Percentiles rank a stretch among this genome's conserved stretches.
phyloP scores from a whole-genome alignment of 2,329 filamentous ascomycete species.

The Fusarium penzigii region DNA sequence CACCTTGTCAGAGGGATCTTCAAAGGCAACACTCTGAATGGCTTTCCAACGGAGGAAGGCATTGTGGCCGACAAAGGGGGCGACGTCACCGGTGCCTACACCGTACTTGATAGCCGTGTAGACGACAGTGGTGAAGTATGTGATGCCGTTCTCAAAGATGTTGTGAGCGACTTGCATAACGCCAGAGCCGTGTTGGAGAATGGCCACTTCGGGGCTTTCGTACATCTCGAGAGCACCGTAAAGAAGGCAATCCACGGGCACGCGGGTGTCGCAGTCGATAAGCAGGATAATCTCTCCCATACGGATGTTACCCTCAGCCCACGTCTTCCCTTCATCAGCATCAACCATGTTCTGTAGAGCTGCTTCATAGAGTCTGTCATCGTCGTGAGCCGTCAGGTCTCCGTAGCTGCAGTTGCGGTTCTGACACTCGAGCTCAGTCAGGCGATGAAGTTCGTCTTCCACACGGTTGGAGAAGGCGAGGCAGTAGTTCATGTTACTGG shows the following conservation, averaged over 20 bases:
- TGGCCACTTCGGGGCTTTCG: conserved; percentile 67
- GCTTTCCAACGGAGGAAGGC: conserved; percentile 68
- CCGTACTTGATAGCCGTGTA: conserved; percentile 73
- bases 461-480: conserved; percentile 56
- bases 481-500: conserved; percentile 69
- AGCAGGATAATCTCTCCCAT: conserved; percentile 61
- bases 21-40: conserved; percentile 26
- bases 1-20: conserved; percentile 44
- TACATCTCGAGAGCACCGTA: conserved; percentile 74
- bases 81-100: conserved; percentile 70
- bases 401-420: conserved; percentile 33
- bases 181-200: conserved; percentile 71
- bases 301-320: conserved; percentile 58
- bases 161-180: conserved; percentile 75
- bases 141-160: conserved; percentile 73
- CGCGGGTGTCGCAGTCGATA: conserved; percentile 67
- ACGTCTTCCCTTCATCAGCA: conserved; percentile 52
- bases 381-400: conserved; percentile 46
- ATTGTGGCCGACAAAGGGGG: conserved; percentile 78
- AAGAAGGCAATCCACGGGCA: conserved; percentile 64
- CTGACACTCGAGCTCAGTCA: conserved; percentile 21
- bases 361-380: conserved; percentile 45
- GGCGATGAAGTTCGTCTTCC: conserved; percentile 48
- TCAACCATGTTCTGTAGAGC: conserved; percentile 47
- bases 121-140: conserved; percentile 78